Conservation (phyloP, 1,139 yeast species). For the Candida tunisiensis region DNA sequence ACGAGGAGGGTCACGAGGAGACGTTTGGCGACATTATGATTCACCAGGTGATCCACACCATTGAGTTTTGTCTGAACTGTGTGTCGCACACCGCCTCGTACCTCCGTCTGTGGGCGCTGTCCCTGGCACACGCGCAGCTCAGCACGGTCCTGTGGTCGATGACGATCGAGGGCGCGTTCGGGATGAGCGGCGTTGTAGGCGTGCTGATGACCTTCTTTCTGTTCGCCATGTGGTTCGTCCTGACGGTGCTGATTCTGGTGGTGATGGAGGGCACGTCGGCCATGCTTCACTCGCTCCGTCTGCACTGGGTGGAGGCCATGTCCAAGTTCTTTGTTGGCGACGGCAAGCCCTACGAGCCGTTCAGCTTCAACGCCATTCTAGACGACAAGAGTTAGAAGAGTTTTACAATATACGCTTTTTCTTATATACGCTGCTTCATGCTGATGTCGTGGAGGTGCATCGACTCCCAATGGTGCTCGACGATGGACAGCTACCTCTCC, state of each 20-base stretch:
- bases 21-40: constrained; percentile 88
- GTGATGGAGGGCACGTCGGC: constrained; percentile 99
- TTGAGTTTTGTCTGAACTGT: constrained; percentile 93
- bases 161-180: constrained; percentile 81
- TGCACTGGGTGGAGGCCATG: constrained; percentile 99
- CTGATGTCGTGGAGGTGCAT: too few relatives aligned
- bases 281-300: constrained; percentile 89
- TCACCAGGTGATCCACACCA: constrained; percentile 96
- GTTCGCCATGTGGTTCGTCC: constrained; percentile 89
- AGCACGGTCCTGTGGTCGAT: constrained; percentile 91
- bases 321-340: constrained; percentile 95
- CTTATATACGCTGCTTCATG: not conserved
- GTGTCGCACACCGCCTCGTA: constrained; percentile 98
- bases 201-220: constrained; percentile 56
- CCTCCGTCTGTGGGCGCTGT: constrained; percentile 90
- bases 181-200: constrained; percentile 51
- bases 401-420: not conserved
- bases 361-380: constrained; percentile 27
- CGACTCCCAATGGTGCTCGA: too few relatives aligned
- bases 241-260: constrained; percentile 82
- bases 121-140: constrained; percentile 93
- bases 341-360: constrained; percentile 80
- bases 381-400: not conserved
- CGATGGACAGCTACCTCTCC: too few relatives aligned
- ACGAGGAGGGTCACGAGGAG: constrained; percentile 23